phyloP scores from a whole-genome alignment of 2,329 filamentous ascomycete genomes.

The Epichloe sp. region DNA sequence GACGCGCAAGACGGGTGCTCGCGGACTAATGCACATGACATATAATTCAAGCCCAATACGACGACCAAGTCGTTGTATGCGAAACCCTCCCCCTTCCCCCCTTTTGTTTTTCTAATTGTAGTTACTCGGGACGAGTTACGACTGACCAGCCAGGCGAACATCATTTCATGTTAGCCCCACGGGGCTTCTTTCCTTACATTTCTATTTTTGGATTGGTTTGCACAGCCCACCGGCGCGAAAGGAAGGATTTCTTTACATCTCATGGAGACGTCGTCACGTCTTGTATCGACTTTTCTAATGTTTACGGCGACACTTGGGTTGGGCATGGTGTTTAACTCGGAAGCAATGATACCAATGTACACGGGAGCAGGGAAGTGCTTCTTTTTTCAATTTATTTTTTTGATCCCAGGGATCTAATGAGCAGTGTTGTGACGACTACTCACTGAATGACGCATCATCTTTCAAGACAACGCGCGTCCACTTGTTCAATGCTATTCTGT shows the following conservation, averaged over 20 bases:
- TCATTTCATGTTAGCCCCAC: too few species aligned
- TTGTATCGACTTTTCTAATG: background rate
- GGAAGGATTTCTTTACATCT: too few species aligned
- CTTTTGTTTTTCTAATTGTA: too few species aligned
- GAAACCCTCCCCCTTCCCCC: too few species aligned
- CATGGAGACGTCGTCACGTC: background rate
- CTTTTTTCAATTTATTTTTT: background rate
- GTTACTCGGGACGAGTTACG: too few species aligned
- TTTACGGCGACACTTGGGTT: background rate
- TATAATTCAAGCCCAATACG: background rate
- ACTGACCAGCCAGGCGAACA: too few species aligned
- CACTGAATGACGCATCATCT: background rate
- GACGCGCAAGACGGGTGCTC: background rate
- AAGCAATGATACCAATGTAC: slow-evolving; percentile 2
- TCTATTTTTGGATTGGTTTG: background rate
- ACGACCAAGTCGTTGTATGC: too few species aligned
- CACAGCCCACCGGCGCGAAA: background rate
- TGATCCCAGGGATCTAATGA: background rate
- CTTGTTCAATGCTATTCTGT: too few species aligned
- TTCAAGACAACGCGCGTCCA: too few species aligned
- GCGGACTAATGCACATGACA: background rate
- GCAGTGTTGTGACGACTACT: background rate
- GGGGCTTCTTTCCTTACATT: too few species aligned
- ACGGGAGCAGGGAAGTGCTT: background rate
- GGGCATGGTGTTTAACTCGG: background rate